phyloP scores from a whole-genome alignment of 2,329 filamentous ascomycete genomes.

The Neofusicoccum ribis region DNA sequence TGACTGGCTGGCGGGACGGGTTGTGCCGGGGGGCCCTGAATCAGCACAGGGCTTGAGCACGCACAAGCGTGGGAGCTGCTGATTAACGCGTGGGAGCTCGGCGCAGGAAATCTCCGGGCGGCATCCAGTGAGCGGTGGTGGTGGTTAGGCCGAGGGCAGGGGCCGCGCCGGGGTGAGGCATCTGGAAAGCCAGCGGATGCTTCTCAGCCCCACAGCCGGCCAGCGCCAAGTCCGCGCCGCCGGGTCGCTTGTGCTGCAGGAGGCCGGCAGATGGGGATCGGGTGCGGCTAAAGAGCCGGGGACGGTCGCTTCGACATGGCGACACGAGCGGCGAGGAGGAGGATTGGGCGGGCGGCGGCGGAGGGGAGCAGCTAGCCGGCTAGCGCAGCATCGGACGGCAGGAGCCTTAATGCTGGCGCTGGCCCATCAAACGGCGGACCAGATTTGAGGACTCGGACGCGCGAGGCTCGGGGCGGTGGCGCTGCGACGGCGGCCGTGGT shows the following conservation, averaged over 20 bases:
- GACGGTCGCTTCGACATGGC: too few relatives aligned
- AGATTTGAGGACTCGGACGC: not conserved
- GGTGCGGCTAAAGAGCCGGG: not conserved
- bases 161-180: too few relatives aligned
- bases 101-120: not conserved
- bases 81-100: not conserved
- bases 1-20: not conserved
- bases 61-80: not conserved
- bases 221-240: not conserved
- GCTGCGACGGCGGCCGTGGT: too few relatives aligned
- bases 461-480: not conserved
- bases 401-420: not conserved
- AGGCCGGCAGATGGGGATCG: not conserved
- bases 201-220: not conserved
- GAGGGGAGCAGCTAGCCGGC: not conserved
- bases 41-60: not conserved
- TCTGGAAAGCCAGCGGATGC: not conserved
- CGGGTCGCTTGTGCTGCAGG: not conserved
- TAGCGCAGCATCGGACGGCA: not conserved
- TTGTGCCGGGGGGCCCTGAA: not conserved
- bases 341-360: too few relatives aligned
- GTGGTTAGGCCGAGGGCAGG: too few relatives aligned
- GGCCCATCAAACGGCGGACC: too few relatives aligned
- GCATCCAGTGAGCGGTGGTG: not conserved
- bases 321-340: not conserved